These are phyloP conservation scores for Leucocoprinus leucothites DNA, from an alignment of 768 basidiomycete species.

Conservation along the genomic window DNA sequence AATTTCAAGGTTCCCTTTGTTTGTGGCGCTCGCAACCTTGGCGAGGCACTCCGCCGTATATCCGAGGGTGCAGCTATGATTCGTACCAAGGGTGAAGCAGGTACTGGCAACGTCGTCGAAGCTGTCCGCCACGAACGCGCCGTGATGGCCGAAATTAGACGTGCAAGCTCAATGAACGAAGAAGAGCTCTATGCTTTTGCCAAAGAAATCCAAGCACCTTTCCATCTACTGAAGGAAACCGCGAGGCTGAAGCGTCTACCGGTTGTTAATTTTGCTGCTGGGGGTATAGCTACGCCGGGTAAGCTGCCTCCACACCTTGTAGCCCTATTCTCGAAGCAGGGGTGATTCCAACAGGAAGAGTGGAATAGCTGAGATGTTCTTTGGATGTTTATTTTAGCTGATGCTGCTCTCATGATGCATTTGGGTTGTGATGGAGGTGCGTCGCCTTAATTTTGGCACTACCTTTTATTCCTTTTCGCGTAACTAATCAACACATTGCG, in stretches of 20 bases:
- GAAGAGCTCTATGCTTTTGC: conserved; percentile 94
- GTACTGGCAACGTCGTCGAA: conserved; percentile 88
- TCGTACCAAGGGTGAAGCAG: conserved; percentile 94
- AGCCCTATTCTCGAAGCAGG: background rate
- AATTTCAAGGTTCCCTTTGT: conserved; percentile 94
- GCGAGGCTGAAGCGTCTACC: conserved; percentile 91
- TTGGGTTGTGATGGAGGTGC: conserved; percentile 93
- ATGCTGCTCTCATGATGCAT: conserved; percentile 99
- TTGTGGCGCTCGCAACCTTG: conserved; percentile 92
- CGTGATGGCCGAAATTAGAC: conserved; percentile 81
- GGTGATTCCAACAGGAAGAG: background rate
- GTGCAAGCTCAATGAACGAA: conserved; percentile 85
- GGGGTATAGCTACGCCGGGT: conserved; percentile 92
- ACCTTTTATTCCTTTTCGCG: conserved; percentile 1
- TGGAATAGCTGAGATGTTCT: no score
- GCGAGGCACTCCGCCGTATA: conserved; percentile 94
- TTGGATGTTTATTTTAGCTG: conserved; percentile 45
- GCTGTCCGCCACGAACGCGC: conserved; percentile 91
- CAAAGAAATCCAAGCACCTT: conserved; percentile 90
- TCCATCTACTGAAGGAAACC: conserved; percentile 93
- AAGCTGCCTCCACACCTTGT: conserved; percentile 15
- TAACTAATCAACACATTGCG: conserved; percentile 5
- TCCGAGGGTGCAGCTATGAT: conserved; percentile 98
- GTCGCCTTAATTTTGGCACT: conserved; percentile 20
- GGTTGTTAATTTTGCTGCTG: conserved; percentile 96